Evolutionary conservation across 768 basidiomycete genomes (phyloP).

Genomic region (Leucogyrophana mollusca): DNA sequence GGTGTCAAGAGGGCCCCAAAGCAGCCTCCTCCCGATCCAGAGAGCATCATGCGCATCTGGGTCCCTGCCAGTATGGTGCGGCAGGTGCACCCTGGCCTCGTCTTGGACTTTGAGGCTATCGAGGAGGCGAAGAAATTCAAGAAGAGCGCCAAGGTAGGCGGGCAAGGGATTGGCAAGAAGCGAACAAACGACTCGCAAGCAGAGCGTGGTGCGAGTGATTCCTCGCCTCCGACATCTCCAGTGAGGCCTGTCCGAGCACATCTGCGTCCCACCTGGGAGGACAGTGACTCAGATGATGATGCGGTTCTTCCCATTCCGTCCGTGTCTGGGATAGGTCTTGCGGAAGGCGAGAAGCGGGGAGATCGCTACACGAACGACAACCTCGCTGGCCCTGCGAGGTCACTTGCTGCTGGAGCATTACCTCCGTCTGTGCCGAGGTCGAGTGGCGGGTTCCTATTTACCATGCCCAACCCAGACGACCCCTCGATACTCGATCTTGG

Average conservation of each 20-base stretch:
- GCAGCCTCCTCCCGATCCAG: conserved; percentile 27
- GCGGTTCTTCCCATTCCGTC: neutral
- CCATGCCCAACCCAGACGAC: conserved; percentile 22
- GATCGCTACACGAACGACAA: neutral
- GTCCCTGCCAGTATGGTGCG: conserved; percentile 40
- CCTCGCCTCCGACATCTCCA: neutral
- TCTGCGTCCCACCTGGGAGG: no score
- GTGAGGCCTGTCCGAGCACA: no score
- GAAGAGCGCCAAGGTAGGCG: conserved; percentile 9
- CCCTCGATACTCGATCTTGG: conserved; percentile 2
- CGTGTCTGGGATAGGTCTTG: neutral
- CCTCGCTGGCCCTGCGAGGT: conserved; percentile 3
- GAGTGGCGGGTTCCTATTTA: conserved; percentile 21
- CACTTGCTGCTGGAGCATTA: conserved; percentile 1
- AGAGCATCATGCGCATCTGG: conserved; percentile 36
- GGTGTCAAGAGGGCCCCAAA: conserved; percentile 14
- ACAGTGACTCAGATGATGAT: neutral
- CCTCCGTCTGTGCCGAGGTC: neutral
- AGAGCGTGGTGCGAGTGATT: neutral
- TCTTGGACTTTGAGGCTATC: conserved; percentile 30
- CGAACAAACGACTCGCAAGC: neutral
- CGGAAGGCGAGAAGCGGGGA: conserved; percentile 5
- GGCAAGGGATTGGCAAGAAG: conserved; percentile 10
- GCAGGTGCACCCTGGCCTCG: conserved; percentile 39
- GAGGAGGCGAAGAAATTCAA: conserved; percentile 28